Evolutionary conservation across 768 basidiomycete species (phyloP), one percentile per base, ranked within the genome.

Genomic region (Tricholoma hemisulphureum): DNA sequence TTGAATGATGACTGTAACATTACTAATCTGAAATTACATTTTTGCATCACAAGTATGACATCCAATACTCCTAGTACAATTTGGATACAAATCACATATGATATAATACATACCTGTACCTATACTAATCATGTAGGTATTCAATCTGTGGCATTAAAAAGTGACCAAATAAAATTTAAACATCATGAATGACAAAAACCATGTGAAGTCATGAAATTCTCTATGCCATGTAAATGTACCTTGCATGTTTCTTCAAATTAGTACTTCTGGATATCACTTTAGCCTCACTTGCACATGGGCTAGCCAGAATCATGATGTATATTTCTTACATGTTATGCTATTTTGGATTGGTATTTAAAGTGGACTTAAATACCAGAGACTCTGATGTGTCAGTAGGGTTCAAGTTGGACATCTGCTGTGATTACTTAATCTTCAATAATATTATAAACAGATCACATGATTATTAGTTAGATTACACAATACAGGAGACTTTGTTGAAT

Each of bases 341-440:
- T 46, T 46, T 20, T 23, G 45, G 23, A 46, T 16, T 46, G 18
- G n/a, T 26, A 46, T 46, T 46, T 46, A 46, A 11, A 3, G 26
- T n/a, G 16, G 45, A 26, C 45, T 28, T 28, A 16, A 46, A 46
- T 46, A 46, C 20, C 9, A 6, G 20, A 46, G 45, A 43, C 21
- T 3, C 41, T 8, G 18, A 43, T 43, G 41, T 43, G 41, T 21
- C 82, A 86, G 34, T n/a, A n/a, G n/a, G n/a, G n/a, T n/a, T n/a
- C n/a, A n/a, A n/a, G n/a, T n/a, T n/a, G n/a, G n/a, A n/a, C n/a
- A n/a, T n/a, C n/a, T n/a, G n/a, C n/a, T n/a, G n/a, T n/a, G n/a
- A n/a, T n/a, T n/a, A n/a, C n/a, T n/a, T n/a, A n/a, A n/a, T n/a
- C n/a, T n/a, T n/a, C n/a, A n/a, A n/a, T n/a, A n/a, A n/a, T n/a